These are phyloP conservation scores for Aspergillus neotritici DNA, from an alignment of 2,329 filamentous ascomycete genomes.

Conservation along the genomic window DNA sequence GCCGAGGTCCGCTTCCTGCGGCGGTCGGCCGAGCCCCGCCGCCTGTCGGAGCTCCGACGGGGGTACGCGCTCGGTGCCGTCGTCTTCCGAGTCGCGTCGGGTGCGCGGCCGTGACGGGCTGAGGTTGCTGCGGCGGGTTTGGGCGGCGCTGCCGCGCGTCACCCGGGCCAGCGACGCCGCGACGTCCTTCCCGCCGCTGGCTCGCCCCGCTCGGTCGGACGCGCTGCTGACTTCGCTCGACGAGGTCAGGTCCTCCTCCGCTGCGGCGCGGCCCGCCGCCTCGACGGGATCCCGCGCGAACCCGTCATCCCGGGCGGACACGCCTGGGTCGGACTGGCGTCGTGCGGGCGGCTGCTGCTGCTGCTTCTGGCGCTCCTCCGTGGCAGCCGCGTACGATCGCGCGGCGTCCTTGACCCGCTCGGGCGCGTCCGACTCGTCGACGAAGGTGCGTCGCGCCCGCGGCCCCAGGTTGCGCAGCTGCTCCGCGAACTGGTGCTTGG, in stretches of 20 bases:
- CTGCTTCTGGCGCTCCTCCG: slow-evolving; percentile 25
- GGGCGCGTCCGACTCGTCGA: slow-evolving; percentile 40
- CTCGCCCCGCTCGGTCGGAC: slow-evolving; percentile 18
- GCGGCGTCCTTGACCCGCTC: slow-evolving; percentile 36
- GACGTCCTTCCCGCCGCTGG: slow-evolving; percentile 31
- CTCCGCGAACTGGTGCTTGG: slow-evolving; percentile 59
- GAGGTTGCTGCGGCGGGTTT: slow-evolving; percentile 35
- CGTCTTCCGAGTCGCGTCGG: slow-evolving; percentile 38
- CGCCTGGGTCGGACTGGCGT: slow-evolving; percentile 17
- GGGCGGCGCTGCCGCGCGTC: slow-evolving; percentile 32
- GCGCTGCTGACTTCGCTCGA: slow-evolving; percentile 22
- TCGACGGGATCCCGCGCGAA: no score
- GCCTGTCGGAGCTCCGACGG: slow-evolving; percentile 32
- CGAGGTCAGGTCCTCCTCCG: slow-evolving; percentile 20
- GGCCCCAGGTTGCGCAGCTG: slow-evolving; percentile 58
- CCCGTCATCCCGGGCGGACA: slow-evolving; percentile 10
- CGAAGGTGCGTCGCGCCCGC: slow-evolving; percentile 48
- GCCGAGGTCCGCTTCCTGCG: slow-evolving; percentile 23
- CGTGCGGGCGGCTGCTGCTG: slow-evolving; percentile 17
- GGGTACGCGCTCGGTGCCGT: slow-evolving; percentile 40
- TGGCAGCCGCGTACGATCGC: slow-evolving; percentile 16
- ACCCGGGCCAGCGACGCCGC: slow-evolving; percentile 35
- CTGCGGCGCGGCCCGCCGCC: neutral
- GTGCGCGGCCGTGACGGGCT: slow-evolving; percentile 21
- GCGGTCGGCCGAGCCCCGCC: slow-evolving; percentile 24